phyloP scores from a whole-genome alignment of 106 monocot species.

The Dendrobium chrysotoxum region DNA sequence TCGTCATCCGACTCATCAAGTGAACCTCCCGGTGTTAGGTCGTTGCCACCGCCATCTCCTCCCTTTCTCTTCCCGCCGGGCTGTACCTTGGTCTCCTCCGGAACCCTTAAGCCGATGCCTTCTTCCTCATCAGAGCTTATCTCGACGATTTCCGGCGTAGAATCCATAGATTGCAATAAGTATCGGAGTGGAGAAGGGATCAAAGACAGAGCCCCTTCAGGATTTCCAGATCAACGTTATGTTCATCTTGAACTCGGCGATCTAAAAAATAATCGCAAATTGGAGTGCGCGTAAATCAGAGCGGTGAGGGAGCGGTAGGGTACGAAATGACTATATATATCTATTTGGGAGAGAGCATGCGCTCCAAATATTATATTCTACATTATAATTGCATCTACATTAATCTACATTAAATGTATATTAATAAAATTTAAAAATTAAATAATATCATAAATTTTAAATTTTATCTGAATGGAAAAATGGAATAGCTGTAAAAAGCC shows the following conservation, averaged over 20 bases:
- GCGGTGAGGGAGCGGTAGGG: no score
- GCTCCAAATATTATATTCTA: no score
- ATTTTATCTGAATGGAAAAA: no score
- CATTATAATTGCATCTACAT: no score
- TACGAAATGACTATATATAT: no score
- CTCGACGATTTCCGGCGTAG: not conserved
- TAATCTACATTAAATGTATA: no score
- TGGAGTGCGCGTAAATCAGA: not conserved
- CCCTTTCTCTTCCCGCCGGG: not conserved
- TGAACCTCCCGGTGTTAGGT: not conserved
- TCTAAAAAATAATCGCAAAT: not conserved
- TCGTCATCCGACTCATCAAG: not conserved
- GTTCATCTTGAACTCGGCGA: not conserved
- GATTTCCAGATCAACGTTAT: not conserved
- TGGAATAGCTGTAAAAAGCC: no score
- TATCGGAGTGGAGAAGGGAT: not conserved
- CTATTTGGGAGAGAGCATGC: no score
- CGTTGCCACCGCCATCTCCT: not conserved
- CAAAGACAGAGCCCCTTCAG: not conserved
- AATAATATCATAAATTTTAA: no score
- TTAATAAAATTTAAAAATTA: no score
- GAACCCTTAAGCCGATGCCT: not conserved
- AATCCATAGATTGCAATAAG: not conserved
- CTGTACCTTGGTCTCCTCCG: not conserved
- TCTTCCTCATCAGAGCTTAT: conserved; percentile 5